Percentiles rank a stretch among this genome's conserved stretches.
Evolutionary conservation across 768 basidiomycete genomes (phyloP).

Genomic region (Sporobolomyces pararoseus): DNA sequence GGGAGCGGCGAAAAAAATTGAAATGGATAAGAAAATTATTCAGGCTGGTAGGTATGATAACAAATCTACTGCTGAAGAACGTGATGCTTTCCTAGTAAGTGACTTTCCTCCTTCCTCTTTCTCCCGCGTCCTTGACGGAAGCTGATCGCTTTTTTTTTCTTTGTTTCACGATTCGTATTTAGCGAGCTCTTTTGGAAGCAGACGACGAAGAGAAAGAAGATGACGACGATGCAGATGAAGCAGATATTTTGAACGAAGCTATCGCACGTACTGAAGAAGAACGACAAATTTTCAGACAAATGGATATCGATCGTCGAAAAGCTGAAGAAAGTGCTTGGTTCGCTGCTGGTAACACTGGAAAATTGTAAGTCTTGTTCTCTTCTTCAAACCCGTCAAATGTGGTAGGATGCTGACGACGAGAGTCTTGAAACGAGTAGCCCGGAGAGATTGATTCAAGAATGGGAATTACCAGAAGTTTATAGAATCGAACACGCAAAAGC

Average conservation of each 20-base stretch:
- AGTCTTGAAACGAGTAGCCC: constrained; percentile 53
- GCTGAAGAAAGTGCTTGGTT: constrained; percentile 66
- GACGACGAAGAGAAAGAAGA: constrained; percentile 50
- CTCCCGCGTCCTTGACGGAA: neutral
- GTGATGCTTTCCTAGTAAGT: constrained; percentile 84
- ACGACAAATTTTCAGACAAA: constrained; percentile 65
- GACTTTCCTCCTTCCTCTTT: neutral
- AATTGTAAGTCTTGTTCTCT: constrained; percentile 16
- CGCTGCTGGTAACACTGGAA: constrained; percentile 65
- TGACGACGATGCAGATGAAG: constrained; percentile 51
- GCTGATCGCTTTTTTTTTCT: too few species aligned
- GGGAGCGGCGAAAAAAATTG: constrained; percentile 89
- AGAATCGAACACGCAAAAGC: constrained; percentile 62
- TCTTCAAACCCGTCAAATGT: too few species aligned
- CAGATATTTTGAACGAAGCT: constrained; percentile 77
- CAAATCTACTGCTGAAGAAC: constrained; percentile 95
- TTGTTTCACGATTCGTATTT: constrained; percentile 32
- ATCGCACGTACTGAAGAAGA: constrained; percentile 83
- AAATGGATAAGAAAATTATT: constrained; percentile 87
- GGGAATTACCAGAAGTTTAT: constrained; percentile 90
- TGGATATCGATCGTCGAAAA: constrained; percentile 76
- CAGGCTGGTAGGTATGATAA: constrained; percentile 99
- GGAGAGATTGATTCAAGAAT: constrained; percentile 69
- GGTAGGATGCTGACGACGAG: neutral
- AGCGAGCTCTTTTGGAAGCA: constrained; percentile 70